These are phyloP conservation scores for Venturia pyrina DNA, from an alignment of 2,329 filamentous ascomycete genomes.

Conservation along the genomic window DNA sequence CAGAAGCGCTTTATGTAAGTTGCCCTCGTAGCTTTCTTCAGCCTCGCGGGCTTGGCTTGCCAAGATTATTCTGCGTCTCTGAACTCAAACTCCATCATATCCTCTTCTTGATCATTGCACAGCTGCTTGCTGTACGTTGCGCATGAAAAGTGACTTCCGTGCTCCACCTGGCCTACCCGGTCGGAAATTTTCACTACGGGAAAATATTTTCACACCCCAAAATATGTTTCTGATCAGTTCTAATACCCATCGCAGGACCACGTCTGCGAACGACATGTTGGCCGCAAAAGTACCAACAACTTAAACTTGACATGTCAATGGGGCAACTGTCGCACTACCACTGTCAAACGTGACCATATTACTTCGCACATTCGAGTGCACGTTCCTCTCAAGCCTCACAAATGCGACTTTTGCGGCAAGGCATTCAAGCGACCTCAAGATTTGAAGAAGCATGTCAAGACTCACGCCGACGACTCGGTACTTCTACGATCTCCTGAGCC, in stretches of 20 bases:
- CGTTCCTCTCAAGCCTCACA: constrained; percentile 97
- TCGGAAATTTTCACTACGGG: background rate
- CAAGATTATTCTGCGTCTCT: constrained; percentile 1
- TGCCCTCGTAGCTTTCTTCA: background rate
- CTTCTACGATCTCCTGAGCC: constrained; percentile 54
- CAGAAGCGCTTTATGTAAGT: constrained; percentile 54
- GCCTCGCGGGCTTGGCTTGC: background rate
- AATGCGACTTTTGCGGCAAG: constrained; percentile 97
- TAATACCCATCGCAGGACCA: constrained; percentile 57
- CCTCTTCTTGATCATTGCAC: background rate
- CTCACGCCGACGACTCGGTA: constrained; percentile 90
- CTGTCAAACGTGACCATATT: constrained; percentile 97
- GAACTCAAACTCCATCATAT: background rate
- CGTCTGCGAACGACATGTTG: constrained; percentile 95
- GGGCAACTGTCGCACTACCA: constrained; percentile 92
- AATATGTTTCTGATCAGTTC: background rate
- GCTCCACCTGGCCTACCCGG: background rate
- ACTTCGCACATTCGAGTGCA: constrained; percentile 98
- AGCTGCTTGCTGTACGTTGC: background rate
- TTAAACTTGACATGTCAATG: constrained; percentile 94
- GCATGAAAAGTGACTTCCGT: background rate
- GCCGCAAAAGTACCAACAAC: constrained; percentile 98
- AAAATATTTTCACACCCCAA: background rate
- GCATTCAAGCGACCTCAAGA: constrained; percentile 98
- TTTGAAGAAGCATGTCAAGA: constrained; percentile 99